These are phyloP conservation scores for Colletotrichum sp. DNA, from an alignment of 2,329 filamentous ascomycete species.

Conservation along the genomic window DNA sequence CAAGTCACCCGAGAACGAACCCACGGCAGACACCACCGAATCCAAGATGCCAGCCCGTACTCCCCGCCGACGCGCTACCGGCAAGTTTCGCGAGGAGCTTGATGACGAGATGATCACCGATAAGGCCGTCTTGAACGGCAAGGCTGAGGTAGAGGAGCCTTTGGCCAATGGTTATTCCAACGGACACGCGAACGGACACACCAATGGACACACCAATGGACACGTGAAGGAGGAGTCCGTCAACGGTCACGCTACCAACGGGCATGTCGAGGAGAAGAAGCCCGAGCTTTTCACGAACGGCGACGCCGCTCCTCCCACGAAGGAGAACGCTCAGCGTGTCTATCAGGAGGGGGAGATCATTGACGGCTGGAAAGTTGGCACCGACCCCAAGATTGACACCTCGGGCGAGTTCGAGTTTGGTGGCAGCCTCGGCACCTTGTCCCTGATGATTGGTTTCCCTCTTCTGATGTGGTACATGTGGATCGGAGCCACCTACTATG, in stretches of 20 bases:
- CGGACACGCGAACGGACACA: constrained; percentile 26
- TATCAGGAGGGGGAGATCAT: constrained; percentile 34
- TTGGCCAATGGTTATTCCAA: constrained; percentile 31
- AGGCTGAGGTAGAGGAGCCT: background rate
- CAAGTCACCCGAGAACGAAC: constrained; percentile 44
- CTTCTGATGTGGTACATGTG: constrained; percentile 94
- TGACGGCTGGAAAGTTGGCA: constrained; percentile 65
- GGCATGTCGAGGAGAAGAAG: constrained; percentile 12
- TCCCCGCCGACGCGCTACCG: constrained; percentile 49
- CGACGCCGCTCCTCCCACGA: background rate
- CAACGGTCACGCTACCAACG: constrained; percentile 22
- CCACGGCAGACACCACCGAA: constrained; percentile 10
- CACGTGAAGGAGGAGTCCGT: constrained; percentile 29
- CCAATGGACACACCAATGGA: constrained; percentile 22
- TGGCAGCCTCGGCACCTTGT: constrained; percentile 71
- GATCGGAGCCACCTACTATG: constrained; percentile 86
- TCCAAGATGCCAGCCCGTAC: constrained; percentile 29
- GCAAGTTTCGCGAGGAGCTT: constrained; percentile 56
- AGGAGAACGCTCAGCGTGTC: background rate
- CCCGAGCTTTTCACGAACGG: background rate
- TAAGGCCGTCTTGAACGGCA: constrained; percentile 32
- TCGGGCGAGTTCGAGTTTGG: constrained; percentile 81
- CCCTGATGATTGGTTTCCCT: constrained; percentile 90
- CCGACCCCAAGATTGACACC: constrained; percentile 67
- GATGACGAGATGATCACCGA: constrained; percentile 40